These are phyloP conservation scores for Conticribra weissflogii DNA, from an alignment of 108 stramenopile genomes.

Conservation along the genomic window DNA sequence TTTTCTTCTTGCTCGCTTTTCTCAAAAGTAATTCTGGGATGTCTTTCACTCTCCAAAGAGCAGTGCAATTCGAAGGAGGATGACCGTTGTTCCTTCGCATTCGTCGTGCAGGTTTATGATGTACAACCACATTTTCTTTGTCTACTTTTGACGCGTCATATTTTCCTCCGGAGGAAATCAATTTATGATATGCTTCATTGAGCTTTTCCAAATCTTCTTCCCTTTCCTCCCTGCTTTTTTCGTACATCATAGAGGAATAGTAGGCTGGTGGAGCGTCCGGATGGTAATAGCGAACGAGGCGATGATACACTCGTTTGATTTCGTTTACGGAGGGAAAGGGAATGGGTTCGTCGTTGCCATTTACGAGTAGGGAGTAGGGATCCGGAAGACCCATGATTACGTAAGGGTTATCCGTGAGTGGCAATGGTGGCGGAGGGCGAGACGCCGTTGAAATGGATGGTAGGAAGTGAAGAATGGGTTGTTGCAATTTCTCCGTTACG, in stretches of 20 bases:
- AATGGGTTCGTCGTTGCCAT: neutral
- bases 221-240: neutral
- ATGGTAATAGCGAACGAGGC: neutral
- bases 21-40: too few species aligned
- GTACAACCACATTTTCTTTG: too few species aligned
- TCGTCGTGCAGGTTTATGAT: too few species aligned
- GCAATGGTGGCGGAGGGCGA: neutral
- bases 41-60: too few species aligned
- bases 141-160: neutral
- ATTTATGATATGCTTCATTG: neutral
- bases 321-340: neutral
- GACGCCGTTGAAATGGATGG: neutral
- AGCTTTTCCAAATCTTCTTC: neutral
- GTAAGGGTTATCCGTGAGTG: neutral
- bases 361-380: neutral
- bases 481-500: too few species aligned
- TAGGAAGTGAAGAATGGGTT: neutral
- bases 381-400: neutral
- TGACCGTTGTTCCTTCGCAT: too few species aligned
- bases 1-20: too few species aligned
- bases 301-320: neutral
- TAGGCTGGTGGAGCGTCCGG: neutral
- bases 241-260: neutral
- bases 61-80: too few species aligned
- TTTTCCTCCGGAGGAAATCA: neutral